Evolutionary conservation across 2,329 filamentous ascomycete genomes (phyloP).

Genomic region (Hymenoscyphus fraxineus): DNA sequence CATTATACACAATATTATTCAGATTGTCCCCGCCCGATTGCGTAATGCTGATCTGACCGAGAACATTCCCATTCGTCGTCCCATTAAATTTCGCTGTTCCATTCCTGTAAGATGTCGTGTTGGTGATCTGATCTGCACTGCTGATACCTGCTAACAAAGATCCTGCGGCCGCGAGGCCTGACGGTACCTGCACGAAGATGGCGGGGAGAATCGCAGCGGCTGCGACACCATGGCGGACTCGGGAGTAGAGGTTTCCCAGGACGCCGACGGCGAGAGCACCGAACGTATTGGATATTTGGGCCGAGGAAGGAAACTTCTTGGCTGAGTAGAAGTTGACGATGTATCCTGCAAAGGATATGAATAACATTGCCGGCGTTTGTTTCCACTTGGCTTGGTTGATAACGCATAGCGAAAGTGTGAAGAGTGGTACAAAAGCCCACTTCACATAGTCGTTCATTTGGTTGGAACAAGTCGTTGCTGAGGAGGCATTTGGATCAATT

Average conservation of each 20-base stretch:
- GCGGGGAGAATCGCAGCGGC: slow-evolving; percentile 82
- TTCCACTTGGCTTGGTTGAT: slow-evolving; percentile 81
- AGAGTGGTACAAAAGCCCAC: slow-evolving; percentile 70
- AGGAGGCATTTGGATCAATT: slow-evolving; percentile 45
- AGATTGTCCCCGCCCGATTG: slow-evolving; percentile 22
- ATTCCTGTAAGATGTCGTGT: slow-evolving; percentile 29
- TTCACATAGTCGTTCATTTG: slow-evolving; percentile 49
- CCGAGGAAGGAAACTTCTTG: slow-evolving; percentile 61
- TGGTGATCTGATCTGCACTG: slow-evolving; percentile 52
- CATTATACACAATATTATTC: slow-evolving; percentile 39
- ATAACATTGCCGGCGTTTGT: slow-evolving; percentile 72
- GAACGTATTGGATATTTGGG: slow-evolving; percentile 72
- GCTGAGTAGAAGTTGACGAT: slow-evolving; percentile 71
- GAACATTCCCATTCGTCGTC: slow-evolving; percentile 26
- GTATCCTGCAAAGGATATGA: slow-evolving; percentile 71
- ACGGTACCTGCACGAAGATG: slow-evolving; percentile 71
- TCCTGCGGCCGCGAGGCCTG: slow-evolving; percentile 57
- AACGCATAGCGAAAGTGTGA: slow-evolving; percentile 68
- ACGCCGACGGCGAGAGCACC: slow-evolving; percentile 74
- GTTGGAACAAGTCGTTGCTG: slow-evolving; percentile 43
- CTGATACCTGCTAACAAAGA: slow-evolving; percentile 56
- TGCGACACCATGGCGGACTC: slow-evolving; percentile 59
- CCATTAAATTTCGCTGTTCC: slow-evolving; percentile 30
- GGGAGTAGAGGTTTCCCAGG: slow-evolving; percentile 73
- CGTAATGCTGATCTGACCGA: not conserved